Conservation (phyloP, 2,329 filamentous ascomycete genomes). For the Talaromyces piceae region DNA sequence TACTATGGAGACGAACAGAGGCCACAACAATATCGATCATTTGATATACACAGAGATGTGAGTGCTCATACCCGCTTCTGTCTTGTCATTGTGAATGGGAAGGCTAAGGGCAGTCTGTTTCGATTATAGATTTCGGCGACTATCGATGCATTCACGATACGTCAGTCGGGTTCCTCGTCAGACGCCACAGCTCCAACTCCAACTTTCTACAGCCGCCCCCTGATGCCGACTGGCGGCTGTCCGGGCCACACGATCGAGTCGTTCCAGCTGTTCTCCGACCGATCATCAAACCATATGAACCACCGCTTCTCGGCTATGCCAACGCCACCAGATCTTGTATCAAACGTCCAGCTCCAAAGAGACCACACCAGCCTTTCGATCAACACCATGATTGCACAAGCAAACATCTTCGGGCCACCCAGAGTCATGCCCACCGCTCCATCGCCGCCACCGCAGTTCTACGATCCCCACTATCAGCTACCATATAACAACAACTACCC, state of each 20-base stretch:
- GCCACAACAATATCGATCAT: neutral
- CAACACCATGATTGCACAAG: neutral
- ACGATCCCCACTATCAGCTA: no score
- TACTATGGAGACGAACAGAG: neutral
- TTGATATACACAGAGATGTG: neutral
- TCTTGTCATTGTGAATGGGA: neutral
- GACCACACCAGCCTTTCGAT: neutral
- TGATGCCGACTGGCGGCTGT: neutral
- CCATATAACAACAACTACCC: neutral
- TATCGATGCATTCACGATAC: neutral
- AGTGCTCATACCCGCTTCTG: no score
- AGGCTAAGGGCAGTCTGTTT: neutral
- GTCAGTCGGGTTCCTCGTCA: neutral
- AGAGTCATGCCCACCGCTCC: neutral
- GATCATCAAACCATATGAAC: neutral
- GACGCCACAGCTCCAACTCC: neutral
- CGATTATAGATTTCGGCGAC: neutral
- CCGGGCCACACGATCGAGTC: neutral
- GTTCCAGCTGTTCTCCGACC: conserved; percentile 2
- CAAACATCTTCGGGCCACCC: conserved; percentile 1
- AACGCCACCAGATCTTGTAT: neutral
- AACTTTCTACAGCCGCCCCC: neutral
- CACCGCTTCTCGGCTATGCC: neutral
- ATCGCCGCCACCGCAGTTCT: neutral
- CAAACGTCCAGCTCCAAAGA: neutral